These are phyloP conservation scores for Xylaria arbuscula DNA, from an alignment of 2,329 filamentous ascomycete genomes.

Conservation along the genomic window DNA sequence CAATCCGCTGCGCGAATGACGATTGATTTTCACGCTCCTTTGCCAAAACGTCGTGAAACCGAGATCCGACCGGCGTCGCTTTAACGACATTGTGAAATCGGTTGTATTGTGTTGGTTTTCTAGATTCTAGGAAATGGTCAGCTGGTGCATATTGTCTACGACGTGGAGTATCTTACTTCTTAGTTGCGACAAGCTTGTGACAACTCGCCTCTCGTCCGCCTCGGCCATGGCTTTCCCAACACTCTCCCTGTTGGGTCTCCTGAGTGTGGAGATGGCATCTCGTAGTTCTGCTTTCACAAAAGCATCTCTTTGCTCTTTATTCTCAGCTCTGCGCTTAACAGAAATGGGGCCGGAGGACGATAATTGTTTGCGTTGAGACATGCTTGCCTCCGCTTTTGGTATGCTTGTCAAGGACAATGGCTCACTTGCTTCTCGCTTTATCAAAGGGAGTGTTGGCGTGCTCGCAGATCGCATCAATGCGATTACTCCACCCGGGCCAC, in stretches of 20 bases:
- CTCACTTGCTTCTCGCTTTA: constrained; percentile 78
- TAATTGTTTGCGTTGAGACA: constrained; percentile 58
- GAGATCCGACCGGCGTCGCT: constrained; percentile 66
- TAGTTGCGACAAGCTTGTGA: constrained; percentile 57
- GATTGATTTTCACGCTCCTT: constrained; percentile 42
- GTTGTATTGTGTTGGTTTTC: constrained; percentile 59
- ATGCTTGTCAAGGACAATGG: constrained; percentile 62
- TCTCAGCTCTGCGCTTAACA: constrained; percentile 64
- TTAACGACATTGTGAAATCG: constrained; percentile 61
- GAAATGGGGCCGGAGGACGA: constrained; percentile 52
- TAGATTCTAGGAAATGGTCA: constrained; percentile 59
- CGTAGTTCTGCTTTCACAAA: constrained; percentile 75
- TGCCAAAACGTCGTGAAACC: constrained; percentile 63
- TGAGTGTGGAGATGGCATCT: constrained; percentile 77
- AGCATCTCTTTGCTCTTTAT: constrained; percentile 73
- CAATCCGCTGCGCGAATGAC: constrained; percentile 43
- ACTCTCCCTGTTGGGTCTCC: constrained; percentile 79
- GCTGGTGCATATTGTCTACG: constrained; percentile 24
- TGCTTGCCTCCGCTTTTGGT: constrained; percentile 56
- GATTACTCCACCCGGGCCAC: constrained; percentile 67
- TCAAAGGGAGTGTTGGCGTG: constrained; percentile 69
- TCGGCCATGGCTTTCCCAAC: constrained; percentile 75
- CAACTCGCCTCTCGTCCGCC: constrained; percentile 70
- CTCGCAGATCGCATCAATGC: constrained; percentile 76
- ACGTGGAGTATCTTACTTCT: constrained; percentile 58